phyloP scores from a whole-genome alignment of 2,329 filamentous ascomycete species.

The Colletotrichum simmondsii region DNA sequence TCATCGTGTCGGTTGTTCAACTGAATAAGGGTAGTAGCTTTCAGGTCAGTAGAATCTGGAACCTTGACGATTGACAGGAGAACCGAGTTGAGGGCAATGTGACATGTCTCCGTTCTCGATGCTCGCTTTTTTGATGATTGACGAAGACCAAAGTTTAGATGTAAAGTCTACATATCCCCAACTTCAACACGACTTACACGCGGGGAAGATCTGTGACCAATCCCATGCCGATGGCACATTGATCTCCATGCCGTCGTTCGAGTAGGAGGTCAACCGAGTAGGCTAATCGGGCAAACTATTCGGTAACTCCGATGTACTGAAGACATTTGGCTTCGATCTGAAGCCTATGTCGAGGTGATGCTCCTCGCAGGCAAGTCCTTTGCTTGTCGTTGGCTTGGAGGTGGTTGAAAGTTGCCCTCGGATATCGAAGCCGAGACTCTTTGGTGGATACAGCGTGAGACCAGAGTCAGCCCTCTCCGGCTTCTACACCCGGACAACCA shows the following conservation, averaged over 20 bases:
- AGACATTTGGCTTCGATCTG: no score
- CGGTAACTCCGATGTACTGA: no score
- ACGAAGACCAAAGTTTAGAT: no score
- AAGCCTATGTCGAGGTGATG: no score
- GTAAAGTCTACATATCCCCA: no score
- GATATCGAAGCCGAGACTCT: conserved; percentile 4
- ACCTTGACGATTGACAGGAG: not conserved
- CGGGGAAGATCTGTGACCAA: not conserved
- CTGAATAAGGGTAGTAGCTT: not conserved
- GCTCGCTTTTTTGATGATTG: not conserved
- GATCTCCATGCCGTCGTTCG: not conserved
- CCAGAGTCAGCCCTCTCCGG: not conserved
- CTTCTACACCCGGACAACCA: not conserved
- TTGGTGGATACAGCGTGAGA: not conserved
- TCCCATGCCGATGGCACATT: not conserved
- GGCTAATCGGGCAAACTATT: not conserved
- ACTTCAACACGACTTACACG: not conserved
- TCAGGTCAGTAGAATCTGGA: no score
- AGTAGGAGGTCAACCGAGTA: not conserved
- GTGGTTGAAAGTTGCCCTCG: not conserved
- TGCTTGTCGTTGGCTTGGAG: no score
- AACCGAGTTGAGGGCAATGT: not conserved
- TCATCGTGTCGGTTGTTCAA: not conserved
- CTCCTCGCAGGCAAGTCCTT: no score
- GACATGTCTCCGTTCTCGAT: not conserved